Evolutionary conservation across 495 filamentous ascomycete genomes (phyloP), one percentile per base, ranked within the genome.

Genomic region (Talaromyces stipitatus): DNA sequence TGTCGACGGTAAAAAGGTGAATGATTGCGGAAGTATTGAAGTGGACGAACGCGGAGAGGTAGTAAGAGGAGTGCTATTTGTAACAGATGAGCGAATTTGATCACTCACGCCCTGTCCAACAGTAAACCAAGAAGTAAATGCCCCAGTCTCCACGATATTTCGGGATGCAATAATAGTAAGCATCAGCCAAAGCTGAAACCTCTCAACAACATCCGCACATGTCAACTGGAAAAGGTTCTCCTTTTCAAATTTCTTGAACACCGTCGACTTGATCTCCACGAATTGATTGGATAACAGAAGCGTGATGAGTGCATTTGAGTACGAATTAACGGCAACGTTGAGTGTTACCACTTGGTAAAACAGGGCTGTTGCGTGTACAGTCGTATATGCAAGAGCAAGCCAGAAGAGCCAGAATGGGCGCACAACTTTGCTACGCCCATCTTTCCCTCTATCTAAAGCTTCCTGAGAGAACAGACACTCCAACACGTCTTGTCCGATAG

Each of bases 331-430:
- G 6, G 94, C 94, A 8, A 98, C 95, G 63, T 98, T 97, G 54
- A 98, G 80, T 0, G 94, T 94, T 66, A 97, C 94, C 36, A 97
- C 95, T 66, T 97, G 92, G 70, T 95, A 97, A 71, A 97, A 97
- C 0, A 98, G 75, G 2, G 88, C 85, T 0, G 89, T 87, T 0
- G 92, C 84, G 72, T 98, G 94, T 4, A 88, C 67, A 28, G 94
- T 85, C 60, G 89, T 95, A 73, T 99, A 99, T 1, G 83, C 79
- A 26, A 97, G 78, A 0, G 92, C 88, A 28, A 96, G 78, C 9
- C 94, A 58, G 62, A 97, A 97, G 76, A 97, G 89, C 68, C 89
- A 91, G 33, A 97, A 83, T 3, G 94, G 95, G 24, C 91, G 80
- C 47, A 92, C 73, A n/a, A 97, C 78, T 72, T 96, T 97, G 66